Evolutionary conservation across 2,329 filamentous ascomycete species (phyloP), one percentile per base, ranked within the genome.

Genomic region (Apiospora marii): DNA sequence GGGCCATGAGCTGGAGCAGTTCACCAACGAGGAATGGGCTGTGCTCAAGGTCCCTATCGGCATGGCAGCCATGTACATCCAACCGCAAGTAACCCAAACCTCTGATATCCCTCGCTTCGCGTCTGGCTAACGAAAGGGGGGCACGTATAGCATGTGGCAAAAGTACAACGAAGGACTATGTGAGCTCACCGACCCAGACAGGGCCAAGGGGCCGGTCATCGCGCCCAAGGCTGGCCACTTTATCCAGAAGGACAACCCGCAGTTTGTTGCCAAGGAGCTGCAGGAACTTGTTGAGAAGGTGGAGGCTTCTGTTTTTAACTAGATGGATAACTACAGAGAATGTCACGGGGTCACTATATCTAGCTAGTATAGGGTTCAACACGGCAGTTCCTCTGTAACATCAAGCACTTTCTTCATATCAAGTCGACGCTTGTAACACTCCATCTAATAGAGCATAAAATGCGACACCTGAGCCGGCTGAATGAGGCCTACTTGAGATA

Each of bases 181-280:
- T 0, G 80, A 79, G 27, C 82, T 90, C 16, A 88, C 85, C 0
- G 80, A 79, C 6, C 69, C 77, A 0, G 81, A 81, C 14, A 82
- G 81, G 30, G 84, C 83, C 61, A 86, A 85, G 0, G 85, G 85
- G 2, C 46, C 43, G 19, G 14, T 69, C 14, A 75, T 86, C 64
- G 87, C 87, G 0, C 80, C 82, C 7, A 82, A 83, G 0, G 86
- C 86, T 44, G 87, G 87, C 0, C 87, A 90, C 78, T 89, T 90
- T 71, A 84, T 91, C 34, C 89, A 90, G 74, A 82, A 80, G 44
- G 88, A 90, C 73, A 84, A 86, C 43, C 88, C 89, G 3, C 79
- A 72, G 1, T 82, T 86, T 72, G 86, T 88, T 5, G 77, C 84
- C n/a, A 46, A 46, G 64, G 64, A 68, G 64, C 37, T 68, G 16